A percentile compares a stretch with the other conserved stretches of the same genome.
phyloP scores from a whole-genome alignment of 441 rosid species.

The Gossypium davidsonii region DNA sequence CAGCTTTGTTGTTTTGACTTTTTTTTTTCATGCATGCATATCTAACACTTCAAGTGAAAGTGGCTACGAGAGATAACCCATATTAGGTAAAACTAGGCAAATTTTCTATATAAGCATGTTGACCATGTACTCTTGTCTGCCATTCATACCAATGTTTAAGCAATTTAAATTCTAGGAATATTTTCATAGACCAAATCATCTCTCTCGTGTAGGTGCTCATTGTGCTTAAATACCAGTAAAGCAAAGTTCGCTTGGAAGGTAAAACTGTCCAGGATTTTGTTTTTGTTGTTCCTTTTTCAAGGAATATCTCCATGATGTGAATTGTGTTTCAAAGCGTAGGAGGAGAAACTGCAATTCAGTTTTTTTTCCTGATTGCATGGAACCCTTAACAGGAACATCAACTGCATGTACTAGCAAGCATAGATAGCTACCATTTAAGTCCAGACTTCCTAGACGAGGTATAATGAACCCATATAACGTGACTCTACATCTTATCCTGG shows the following conservation, averaged over 20 bases:
- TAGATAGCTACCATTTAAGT: background rate
- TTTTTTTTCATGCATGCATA: background rate
- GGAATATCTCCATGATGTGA: background rate
- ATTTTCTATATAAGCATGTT: background rate
- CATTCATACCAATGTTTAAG: background rate
- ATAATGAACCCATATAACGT: background rate
- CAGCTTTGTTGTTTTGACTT: background rate
- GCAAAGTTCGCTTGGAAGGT: background rate
- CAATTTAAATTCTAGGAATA: background rate
- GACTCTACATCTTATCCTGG: background rate
- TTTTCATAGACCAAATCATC: background rate
- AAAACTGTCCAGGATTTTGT: background rate
- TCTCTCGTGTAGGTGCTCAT: background rate
- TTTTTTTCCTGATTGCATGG: background rate
- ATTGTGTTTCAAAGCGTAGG: background rate
- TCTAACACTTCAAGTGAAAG: background rate
- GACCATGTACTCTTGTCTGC: background rate
- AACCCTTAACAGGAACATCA: background rate
- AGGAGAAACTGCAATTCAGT: background rate
- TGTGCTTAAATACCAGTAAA: background rate
- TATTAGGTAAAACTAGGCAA: background rate
- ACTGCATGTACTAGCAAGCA: background rate
- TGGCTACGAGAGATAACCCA: background rate
- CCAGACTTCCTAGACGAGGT: background rate
- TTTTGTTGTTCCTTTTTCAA: background rate